Conservation (phyloP, 106 monocot species). For the Dendrobium nobile region DNA sequence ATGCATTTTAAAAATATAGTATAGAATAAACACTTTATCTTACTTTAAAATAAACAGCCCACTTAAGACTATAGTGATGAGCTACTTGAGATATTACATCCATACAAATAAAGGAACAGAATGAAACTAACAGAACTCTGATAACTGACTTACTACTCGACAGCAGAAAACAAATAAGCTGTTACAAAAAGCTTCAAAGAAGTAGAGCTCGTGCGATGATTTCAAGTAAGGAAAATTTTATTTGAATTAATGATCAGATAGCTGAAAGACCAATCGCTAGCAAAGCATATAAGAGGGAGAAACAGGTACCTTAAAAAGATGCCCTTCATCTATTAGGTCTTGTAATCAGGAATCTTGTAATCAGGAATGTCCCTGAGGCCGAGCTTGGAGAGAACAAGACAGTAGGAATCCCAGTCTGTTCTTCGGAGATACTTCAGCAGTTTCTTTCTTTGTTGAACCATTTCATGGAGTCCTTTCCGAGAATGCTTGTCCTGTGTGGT, state of each 20-base stretch:
- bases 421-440: slow-evolving; percentile 86
- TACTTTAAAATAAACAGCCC: too few relatives aligned
- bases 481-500: slow-evolving; percentile 85
- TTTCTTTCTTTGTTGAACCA: slow-evolving; percentile 92
- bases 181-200: too few relatives aligned
- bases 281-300: background rate
- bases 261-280: background rate
- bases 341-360: slow-evolving; percentile 51
- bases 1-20: too few relatives aligned
- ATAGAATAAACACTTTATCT: too few relatives aligned
- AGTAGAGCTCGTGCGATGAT: too few relatives aligned
- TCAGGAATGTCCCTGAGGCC: slow-evolving; percentile 62
- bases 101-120: too few relatives aligned
- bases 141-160: too few relatives aligned
- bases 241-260: background rate
- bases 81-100: too few relatives aligned
- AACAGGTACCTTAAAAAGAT: background rate
- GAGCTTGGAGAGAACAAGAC: slow-evolving; percentile 74
- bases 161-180: too few relatives aligned
- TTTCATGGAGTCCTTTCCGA: slow-evolving; percentile 71
- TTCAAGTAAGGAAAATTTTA: too few relatives aligned
- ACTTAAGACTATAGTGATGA: too few relatives aligned
- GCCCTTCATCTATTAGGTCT: slow-evolving; percentile 13
- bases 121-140: too few relatives aligned
- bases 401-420: slow-evolving; percentile 98